Conservation (phyloP, 495 filamentous ascomycete genomes). For the Penicillium riverlandense region DNA sequence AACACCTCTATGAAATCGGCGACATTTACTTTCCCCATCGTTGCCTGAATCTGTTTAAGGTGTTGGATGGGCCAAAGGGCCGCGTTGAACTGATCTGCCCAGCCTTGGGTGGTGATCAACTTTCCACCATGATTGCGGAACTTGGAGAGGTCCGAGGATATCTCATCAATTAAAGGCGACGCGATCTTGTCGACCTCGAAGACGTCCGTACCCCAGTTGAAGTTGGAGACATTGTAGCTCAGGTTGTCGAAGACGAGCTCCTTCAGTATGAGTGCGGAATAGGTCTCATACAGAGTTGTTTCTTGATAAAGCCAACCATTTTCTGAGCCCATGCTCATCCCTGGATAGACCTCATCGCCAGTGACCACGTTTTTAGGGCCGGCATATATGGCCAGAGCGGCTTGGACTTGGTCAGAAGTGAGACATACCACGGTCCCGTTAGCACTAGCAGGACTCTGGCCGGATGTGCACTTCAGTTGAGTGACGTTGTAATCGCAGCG, state of each 20-base stretch:
- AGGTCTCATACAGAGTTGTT: conserved; percentile 18
- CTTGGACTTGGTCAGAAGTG: background rate
- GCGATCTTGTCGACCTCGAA: conserved; percentile 19
- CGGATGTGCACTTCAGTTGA: too few species aligned
- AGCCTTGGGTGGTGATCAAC: conserved; percentile 30
- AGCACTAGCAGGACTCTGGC: too few species aligned
- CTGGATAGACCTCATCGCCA: conserved; percentile 25
- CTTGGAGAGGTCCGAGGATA: conserved; percentile 20
- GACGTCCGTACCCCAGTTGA: conserved; percentile 33
- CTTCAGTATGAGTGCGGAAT: conserved; percentile 53
- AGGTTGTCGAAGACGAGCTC: conserved; percentile 58
- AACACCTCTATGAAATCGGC: conserved; percentile 24
- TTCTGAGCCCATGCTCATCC: conserved; percentile 27
- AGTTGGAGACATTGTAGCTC: conserved; percentile 44
- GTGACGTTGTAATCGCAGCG: conserved; percentile 29
- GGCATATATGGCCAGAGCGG: background rate
- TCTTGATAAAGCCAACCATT: conserved; percentile 25
- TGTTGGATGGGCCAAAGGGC: conserved; percentile 37
- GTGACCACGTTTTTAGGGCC: conserved; percentile 5
- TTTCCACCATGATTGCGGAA: conserved; percentile 26
- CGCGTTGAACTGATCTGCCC: conserved; percentile 33
- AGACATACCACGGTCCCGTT: conserved; percentile 5
- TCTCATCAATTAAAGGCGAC: conserved; percentile 28
- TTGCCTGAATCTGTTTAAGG: conserved; percentile 22
- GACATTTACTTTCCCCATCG: conserved; percentile 16